Base-by-base conservation (phyloP, 495 filamentous ascomycete species). In the Sabuloglossum arenarium region DNA sequence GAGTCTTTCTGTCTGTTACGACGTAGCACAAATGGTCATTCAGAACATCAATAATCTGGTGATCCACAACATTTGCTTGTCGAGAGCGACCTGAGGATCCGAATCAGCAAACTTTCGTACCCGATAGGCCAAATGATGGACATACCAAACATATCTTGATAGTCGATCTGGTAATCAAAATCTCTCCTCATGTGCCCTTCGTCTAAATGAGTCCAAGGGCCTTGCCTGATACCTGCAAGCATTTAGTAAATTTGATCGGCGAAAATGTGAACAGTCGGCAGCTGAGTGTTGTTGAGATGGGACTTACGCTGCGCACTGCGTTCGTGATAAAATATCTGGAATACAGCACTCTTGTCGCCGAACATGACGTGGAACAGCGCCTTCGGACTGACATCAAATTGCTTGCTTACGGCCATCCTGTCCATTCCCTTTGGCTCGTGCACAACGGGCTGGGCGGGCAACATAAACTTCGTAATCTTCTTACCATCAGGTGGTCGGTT, bases 11-110 rank as follows among this genome's bases (percentile, higher is more conserved):
- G 64, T 96, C 86, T 14, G 86, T 88, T 49, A 97, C 76, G 39
- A 95, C 87, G 66, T 98, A 98, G 66, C 88, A 95, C 46, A 97
- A 75, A 65, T 97, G 90, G 60, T 97, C 93, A 67, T 89, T 94
- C 61, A 85, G 78, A 23, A 94, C 75, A 55, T 98, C 91, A 56
- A 98, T 87, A 58, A 83, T 79, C 64, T 98, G 91, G 60, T 84
- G 79, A 67, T 97, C 91, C 2, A 76, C 74, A 34, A 94, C 78
- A 52, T 79, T 76, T 58, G 73, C 73, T 51, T 75, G 69, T 54
- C 73, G 74, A 62, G 67, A 46, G 72, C 73, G 74, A 58, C 56
- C 58, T 60, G 42, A n/a, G n/a, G 21, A 5, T 6, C 16, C 8
- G 9, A 53, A n/a, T 53, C 23, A 54, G 37, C 32, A 51, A 23